phyloP scores from a whole-genome alignment of 495 filamentous ascomycete species.

The Tuber magnatum region DNA sequence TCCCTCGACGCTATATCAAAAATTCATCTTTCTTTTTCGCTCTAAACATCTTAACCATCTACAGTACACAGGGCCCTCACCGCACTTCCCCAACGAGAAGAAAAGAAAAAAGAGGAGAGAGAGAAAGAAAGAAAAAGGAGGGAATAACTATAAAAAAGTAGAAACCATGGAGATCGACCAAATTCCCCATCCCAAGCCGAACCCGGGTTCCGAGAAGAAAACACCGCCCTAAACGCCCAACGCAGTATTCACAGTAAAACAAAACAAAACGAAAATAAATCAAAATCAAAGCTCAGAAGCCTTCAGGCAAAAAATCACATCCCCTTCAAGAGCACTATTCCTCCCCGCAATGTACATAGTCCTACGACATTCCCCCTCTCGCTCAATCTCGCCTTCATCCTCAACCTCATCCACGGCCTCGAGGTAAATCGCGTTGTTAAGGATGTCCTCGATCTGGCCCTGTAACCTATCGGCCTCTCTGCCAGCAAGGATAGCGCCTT shows the following conservation, averaged over 20 bases:
- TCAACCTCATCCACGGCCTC: neutral
- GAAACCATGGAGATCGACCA: neutral
- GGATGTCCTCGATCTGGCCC: constrained; percentile 17
- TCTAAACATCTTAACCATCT: neutral
- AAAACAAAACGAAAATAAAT: neutral
- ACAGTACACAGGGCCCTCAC: neutral
- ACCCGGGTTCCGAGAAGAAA: neutral
- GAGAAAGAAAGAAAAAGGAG: neutral
- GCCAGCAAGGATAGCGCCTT: too few species aligned
- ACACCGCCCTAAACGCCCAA: neutral
- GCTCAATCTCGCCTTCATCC: constrained; percentile 10
- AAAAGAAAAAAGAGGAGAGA: neutral
- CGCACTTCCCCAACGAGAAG: neutral
- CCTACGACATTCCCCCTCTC: constrained; percentile 7
- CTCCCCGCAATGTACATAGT: constrained; percentile 31
- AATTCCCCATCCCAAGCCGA: neutral
- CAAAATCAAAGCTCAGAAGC: neutral
- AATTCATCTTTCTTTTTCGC: neutral
- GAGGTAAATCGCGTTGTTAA: constrained; percentile 1
- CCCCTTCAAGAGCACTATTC: constrained; percentile 28
- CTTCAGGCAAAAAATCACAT: constrained; percentile 30
- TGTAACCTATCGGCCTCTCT: constrained; percentile 9
- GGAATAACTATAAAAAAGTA: neutral
- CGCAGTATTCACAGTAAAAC: neutral
- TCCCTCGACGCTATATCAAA: neutral